Base-by-base conservation (phyloP, 306 rosid species). In the Luffa aegyptiaca region DNA sequence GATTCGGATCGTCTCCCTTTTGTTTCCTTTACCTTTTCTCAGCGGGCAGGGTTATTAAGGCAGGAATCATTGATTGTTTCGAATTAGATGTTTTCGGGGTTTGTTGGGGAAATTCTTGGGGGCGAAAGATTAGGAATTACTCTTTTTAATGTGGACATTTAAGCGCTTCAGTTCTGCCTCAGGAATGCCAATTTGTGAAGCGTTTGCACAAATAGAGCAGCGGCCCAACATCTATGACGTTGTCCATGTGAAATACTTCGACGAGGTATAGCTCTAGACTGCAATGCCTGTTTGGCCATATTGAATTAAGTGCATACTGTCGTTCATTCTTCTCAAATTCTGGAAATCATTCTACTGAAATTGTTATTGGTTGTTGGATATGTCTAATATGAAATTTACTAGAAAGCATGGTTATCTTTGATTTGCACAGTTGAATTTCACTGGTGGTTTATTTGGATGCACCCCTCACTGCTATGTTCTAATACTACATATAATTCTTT, bases 171-270 rank as follows among this genome's bases (percentile, higher is more conserved):
- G 0, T 26, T 26, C 9, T 84, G 66, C 80, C 16, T 87, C 88
- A 93, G 98, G 99, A 80, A 96, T 96, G 99, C 94, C 99, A 14
- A 90, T 96, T 79, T 90, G 94, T 59, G 97, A 96, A 88, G 99
- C 98, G 61, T 96, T 96, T 90, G 94, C 92, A 53, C 97, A 91
- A 81, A 96, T 96, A 42, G 98, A 93, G 77, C 94, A 93, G 85
- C 93, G 88, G 75, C 98, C 98, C 9, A 93, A 86, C 56, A 85
- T 96, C 51, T 93, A 96, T n/a, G 99, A 96, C 59, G 99, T 96
- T 31, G 99, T 96, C 65, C 99, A 93, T 33, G 99, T 96, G 36
- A 96, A 96, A 89, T 93, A 91, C 85, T 93, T 78, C 49, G 99
- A 96, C 0, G 99, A 96, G 99, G 99, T 96, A 82, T 83, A 86